Evolutionary conservation across 192 early-diverging fungal genomes (phyloP).

Genomic region (Coemansia sp.): DNA sequence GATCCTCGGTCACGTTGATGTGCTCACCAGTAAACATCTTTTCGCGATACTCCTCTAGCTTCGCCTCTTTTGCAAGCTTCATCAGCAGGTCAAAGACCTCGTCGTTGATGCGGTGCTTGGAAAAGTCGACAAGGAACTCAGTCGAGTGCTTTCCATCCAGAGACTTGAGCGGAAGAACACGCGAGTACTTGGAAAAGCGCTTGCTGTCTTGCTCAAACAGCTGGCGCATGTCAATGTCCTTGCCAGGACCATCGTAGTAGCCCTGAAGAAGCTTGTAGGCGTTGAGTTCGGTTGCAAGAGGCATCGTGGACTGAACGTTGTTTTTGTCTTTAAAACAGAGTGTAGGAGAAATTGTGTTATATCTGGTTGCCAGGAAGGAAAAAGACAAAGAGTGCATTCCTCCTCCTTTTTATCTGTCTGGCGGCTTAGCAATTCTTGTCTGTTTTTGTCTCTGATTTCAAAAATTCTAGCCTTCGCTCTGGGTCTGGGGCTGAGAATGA

Average conservation of each 20-base stretch:
- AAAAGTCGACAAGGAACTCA: slow-evolving; percentile 86
- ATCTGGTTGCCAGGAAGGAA: background rate
- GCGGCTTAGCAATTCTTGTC: too few species aligned
- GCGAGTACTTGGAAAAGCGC: slow-evolving; percentile 81
- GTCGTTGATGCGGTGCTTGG: slow-evolving; percentile 90
- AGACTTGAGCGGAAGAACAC: slow-evolving; percentile 62
- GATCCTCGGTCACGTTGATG: slow-evolving; percentile 97
- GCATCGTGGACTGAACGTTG: slow-evolving; percentile 53
- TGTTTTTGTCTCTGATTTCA: background rate
- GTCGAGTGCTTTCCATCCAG: slow-evolving; percentile 57
- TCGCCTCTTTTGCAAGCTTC: slow-evolving; percentile 77
- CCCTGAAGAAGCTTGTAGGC: slow-evolving; percentile 89
- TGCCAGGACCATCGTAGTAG: slow-evolving; percentile 80
- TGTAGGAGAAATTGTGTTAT: background rate
- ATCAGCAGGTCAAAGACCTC: slow-evolving; percentile 81
- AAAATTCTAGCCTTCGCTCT: background rate
- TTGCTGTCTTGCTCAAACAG: slow-evolving; percentile 73
- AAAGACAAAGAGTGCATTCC: background rate
- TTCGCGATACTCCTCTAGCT: slow-evolving; percentile 83
- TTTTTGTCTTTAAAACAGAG: background rate
- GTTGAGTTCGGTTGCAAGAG: slow-evolving; percentile 70
- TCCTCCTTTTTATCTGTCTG: too few species aligned
- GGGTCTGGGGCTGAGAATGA: background rate
- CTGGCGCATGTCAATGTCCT: slow-evolving; percentile 72
- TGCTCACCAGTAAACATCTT: slow-evolving; percentile 94